These are phyloP conservation scores for Nitzschia palea DNA, from an alignment of 108 stramenopile species.

Conservation along the genomic window DNA sequence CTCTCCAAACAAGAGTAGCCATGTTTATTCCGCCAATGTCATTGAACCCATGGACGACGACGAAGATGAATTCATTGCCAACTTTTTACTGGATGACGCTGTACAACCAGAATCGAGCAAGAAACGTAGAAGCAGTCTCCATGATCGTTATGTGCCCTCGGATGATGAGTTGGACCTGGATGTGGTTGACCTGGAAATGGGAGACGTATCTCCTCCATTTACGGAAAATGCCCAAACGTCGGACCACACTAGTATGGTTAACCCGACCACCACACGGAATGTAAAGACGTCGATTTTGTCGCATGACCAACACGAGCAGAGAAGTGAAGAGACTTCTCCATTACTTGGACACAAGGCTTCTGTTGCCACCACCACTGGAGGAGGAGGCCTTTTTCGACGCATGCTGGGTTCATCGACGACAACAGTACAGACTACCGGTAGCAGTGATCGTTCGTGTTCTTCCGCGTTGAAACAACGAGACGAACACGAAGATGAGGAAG, in stretches of 20 bases:
- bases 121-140: background rate
- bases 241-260: background rate
- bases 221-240: background rate
- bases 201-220: too few species aligned
- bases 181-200: background rate
- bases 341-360: background rate
- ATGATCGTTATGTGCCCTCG: background rate
- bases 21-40: too few species aligned
- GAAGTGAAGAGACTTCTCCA: background rate
- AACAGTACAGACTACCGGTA: too few species aligned
- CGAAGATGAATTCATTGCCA: constrained; percentile 12
- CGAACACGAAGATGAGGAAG: too few species aligned
- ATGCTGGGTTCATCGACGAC: too few species aligned
- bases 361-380: background rate
- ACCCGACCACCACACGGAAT: background rate
- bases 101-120: background rate
- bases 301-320: background rate
- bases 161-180: constrained; percentile 10
- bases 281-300: background rate
- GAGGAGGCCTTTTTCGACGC: background rate
- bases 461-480: too few species aligned
- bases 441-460: too few species aligned
- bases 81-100: constrained; percentile 3
- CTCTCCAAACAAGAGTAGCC: too few species aligned
- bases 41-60: background rate